Evolutionary conservation across 2,329 filamentous ascomycete species (phyloP), one percentile per base, ranked within the genome.

Genomic region (Chrysoporthe deuterocubensis): DNA sequence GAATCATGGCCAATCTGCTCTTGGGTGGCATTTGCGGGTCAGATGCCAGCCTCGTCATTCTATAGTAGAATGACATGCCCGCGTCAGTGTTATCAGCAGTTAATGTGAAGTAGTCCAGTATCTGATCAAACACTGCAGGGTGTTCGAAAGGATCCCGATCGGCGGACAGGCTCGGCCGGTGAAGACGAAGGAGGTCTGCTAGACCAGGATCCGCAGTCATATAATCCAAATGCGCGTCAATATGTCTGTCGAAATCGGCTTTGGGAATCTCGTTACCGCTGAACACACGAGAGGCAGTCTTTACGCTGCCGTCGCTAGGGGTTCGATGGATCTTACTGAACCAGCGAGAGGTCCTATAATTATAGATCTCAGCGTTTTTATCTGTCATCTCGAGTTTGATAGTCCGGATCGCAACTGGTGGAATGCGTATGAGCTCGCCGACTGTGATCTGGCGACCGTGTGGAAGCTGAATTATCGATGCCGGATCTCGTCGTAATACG

Each of bases 31-130:
- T 67, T 2, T 5, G 8, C 4, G 4, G 48, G 5, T 52, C 21
- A 26, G n/a, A 13, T 8, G 48, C 7, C 3, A 52, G 61, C 44
- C 34, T 67, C 61, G 18, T 40, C n/a, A 2, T 14, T 14, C 2
- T 21, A 42, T 64, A 64, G 4, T 64, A 67, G 37, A 64, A 67
- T 11, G 52, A 59, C 56, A 67, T 52, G 11, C 66, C 66, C 11
- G 26, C 8, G 34, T 64, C 66, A 18, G 26, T 57, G 14, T 67
- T 58, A 1, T 18, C 48, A 1, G 3, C 9, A 4, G 26, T 13
- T 18, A 56, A 21, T 4, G 7, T 1, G 6, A 42, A 1, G 4
- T 43, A 26, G 1, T 46, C 46, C 7, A 57, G 44, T 7, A 32
- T 32, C 21, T 61, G n/a, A 4, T 5, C 21, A 14, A 26, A 26